Evolutionary conservation across 2,329 filamentous ascomycete genomes (phyloP).

Genomic region (Ciborinia camelliae): DNA sequence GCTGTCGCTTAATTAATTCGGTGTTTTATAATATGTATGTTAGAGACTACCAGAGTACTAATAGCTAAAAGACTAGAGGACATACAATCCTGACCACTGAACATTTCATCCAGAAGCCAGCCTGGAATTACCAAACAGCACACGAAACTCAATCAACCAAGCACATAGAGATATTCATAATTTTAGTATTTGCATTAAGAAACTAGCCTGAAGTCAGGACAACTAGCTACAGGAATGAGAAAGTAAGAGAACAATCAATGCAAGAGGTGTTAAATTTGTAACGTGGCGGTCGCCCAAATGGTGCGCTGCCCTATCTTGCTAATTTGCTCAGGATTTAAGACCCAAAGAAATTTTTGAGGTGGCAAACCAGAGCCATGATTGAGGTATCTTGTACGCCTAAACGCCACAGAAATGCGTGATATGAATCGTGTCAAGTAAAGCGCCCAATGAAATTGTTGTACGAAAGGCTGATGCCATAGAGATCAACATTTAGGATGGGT

Average conservation of each 20-base stretch:
- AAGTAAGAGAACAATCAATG: neutral
- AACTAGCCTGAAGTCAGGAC: neutral
- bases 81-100: neutral
- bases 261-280: neutral
- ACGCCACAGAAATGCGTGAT: conserved; percentile 17
- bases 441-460: neutral
- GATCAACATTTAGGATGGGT: conserved; percentile 21
- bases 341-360: neutral
- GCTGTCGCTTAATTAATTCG: too few species aligned
- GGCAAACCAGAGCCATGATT: conserved; percentile 6
- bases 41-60: too few species aligned
- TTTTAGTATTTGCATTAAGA: neutral
- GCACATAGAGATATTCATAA: neutral
- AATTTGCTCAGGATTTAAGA: conserved; percentile 11
- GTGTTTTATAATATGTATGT: too few species aligned
- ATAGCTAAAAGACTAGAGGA: neutral
- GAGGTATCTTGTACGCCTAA: conserved; percentile 18
- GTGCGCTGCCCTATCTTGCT: neutral
- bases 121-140: neutral
- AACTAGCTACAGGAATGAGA: conserved; percentile 3
- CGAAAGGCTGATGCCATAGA: neutral
- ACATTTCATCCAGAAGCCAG: neutral
- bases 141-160: neutral
- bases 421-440: neutral
- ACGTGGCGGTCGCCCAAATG: neutral